A percentile compares a stretch with the other conserved stretches of the same genome.
These are phyloP conservation scores for Sporothrix curviconia DNA, from an alignment of 2,329 filamentous ascomycete genomes.

Conservation along the genomic window DNA sequence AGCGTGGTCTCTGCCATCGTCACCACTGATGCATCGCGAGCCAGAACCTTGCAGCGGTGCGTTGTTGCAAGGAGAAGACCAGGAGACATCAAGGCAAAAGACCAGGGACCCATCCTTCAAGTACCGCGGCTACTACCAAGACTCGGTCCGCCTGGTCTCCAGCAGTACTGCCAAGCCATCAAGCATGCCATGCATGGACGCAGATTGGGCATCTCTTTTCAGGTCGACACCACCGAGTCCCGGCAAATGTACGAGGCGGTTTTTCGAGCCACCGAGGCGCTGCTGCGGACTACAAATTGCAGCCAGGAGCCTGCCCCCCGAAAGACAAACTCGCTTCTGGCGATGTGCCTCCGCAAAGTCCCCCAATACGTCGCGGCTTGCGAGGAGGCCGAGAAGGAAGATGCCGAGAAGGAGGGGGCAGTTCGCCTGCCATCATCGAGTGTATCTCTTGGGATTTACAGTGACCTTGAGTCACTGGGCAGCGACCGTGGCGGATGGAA, in stretches of 20 bases:
- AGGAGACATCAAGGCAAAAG: background rate
- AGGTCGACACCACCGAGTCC: constrained; percentile 23
- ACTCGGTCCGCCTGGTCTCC: background rate
- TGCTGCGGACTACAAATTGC: constrained; percentile 36
- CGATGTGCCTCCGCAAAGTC: constrained; percentile 43
- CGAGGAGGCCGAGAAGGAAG: constrained; percentile 35
- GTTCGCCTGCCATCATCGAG: constrained; percentile 30
- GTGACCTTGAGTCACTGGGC: constrained; percentile 41
- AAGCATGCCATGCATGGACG: constrained; percentile 25
- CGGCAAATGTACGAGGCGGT: constrained; percentile 39
- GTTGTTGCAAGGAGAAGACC: background rate
- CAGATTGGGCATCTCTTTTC: constrained; percentile 31
- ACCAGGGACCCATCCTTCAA: background rate
- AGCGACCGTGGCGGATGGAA: constrained; percentile 35
- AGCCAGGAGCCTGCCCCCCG: background rate
- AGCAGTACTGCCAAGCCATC: constrained; percentile 14
- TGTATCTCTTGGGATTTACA: constrained; percentile 40
- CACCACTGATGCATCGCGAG: constrained; percentile 19
- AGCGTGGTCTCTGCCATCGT: constrained; percentile 21
- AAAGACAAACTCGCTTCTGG: constrained; percentile 35
- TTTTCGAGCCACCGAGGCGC: constrained; percentile 37
- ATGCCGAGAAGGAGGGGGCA: constrained; percentile 33
- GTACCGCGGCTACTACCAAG: constrained; percentile 11
- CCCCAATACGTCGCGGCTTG: constrained; percentile 41
- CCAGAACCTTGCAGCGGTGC: background rate